Evolutionary conservation across 805 yeast genomes (phyloP), one percentile per base, ranked within the genome.

Genomic region (Hanseniaspora lachancei): DNA sequence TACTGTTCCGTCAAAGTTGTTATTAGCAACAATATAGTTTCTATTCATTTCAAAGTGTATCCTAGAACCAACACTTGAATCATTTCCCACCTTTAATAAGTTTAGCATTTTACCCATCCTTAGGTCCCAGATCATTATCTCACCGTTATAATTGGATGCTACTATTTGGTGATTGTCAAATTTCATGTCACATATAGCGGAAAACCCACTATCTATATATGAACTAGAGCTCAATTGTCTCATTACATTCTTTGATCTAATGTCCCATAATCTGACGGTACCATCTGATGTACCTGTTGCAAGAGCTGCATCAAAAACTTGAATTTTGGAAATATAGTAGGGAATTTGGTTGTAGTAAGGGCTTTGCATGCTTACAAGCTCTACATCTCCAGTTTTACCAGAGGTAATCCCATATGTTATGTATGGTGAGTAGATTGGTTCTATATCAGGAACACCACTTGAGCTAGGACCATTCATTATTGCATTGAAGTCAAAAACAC

Each of bases 211-310:
- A 2, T 15, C n/a, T 12, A 34, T 3, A 15, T 18, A 38, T 10
- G 12, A 9, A 9, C 3, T 35, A 16, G 50, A 38, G 16, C n/a
- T 18, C 23, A 53, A 41, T 15, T 44, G 72, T 59, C 84, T 69
- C 46, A 80, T 78, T 18, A 81, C 81, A 59, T 79, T 82, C 4
- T 88, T 88, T 24, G 79, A 72, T 62, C 93, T 73, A 58, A 84
- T 66, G 68, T 84, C 93, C 89, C 91, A 84, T 23, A 84, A 68
- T 54, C 93, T 69, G 1, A 84, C 87, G 7, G 80, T 66, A 1
- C 91, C 91, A 66, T 84, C 91, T 18, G 79, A 79, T 0, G 89
- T 81, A 51, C 91, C 93, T 0, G 88, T 79, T 0, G 91, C 91
- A 60, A 84, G 68, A 0, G 89, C 91, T 0, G 87, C 86, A 62